Conservation (phyloP, 345 rosid genomes). For the Lepidium sativum region DNA sequence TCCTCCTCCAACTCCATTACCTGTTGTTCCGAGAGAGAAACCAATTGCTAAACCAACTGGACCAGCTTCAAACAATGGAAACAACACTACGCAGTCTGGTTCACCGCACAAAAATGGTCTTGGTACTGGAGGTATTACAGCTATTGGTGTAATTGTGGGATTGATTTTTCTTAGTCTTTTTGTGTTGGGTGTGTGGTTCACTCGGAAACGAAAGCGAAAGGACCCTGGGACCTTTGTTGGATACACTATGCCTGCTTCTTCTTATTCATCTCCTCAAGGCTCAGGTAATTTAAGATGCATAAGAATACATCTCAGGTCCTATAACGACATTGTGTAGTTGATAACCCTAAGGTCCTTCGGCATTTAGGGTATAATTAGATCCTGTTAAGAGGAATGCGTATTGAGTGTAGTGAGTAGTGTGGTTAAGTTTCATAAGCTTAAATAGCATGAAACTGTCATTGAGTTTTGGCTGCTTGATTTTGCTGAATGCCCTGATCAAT, state of each 20-base stretch:
- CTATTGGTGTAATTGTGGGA: constrained; percentile 58
- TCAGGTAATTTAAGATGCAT: constrained; percentile 76
- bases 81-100: constrained; percentile 29
- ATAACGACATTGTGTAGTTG: background rate
- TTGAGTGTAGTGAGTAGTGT: background rate
- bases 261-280: constrained; percentile 74
- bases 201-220: constrained; percentile 50
- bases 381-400: background rate
- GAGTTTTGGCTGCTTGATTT: background rate
- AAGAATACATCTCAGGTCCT: background rate
- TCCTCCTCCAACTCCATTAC: constrained; percentile 53
- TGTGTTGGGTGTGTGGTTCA: constrained; percentile 63
- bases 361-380: background rate
- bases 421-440: background rate
- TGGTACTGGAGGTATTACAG: constrained; percentile 49
- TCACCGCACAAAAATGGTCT: constrained; percentile 25
- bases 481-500: background rate
- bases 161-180: constrained; percentile 55
- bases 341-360: background rate
- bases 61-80: constrained; percentile 27
- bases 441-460: background rate
- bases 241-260: constrained; percentile 65
- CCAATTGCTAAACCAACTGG: constrained; percentile 65
- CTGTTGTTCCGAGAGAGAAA: constrained; percentile 63
- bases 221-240: constrained; percentile 36